Evolutionary conservation across 352 stramenopile species (phyloP).

Genomic region (Albugo candida): DNA sequence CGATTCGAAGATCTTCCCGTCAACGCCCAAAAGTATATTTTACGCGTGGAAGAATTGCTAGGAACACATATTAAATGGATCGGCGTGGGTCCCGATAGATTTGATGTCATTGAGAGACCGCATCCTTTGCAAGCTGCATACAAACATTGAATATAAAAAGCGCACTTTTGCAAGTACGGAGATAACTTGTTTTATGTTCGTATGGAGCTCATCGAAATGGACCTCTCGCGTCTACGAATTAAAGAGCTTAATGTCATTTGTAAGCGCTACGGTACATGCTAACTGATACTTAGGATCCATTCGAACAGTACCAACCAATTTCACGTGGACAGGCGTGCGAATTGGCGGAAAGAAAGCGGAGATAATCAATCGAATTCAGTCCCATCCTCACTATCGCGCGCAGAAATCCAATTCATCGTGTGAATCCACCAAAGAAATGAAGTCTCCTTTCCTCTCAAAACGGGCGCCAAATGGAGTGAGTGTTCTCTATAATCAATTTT

Average conservation of each 20-base stretch:
- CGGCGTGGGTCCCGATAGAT: slow-evolving; percentile 90
- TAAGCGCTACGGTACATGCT: slow-evolving; percentile 28
- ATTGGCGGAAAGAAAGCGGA: slow-evolving; percentile 54
- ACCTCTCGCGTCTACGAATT: slow-evolving; percentile 43
- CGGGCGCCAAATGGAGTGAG: slow-evolving; percentile 1
- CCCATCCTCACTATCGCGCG: slow-evolving; percentile 25
- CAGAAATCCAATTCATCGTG: not conserved
- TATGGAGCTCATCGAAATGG: slow-evolving; percentile 14
- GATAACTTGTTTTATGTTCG: no score
- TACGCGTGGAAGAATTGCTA: slow-evolving; percentile 92
- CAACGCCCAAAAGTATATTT: slow-evolving; percentile 92
- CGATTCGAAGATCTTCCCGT: slow-evolving; percentile 92
- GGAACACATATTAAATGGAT: slow-evolving; percentile 97
- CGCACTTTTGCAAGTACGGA: no score
- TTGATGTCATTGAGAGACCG: slow-evolving; percentile 84
- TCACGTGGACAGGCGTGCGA: slow-evolving; percentile 25
- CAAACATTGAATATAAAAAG: no score
- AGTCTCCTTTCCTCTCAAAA: no score
- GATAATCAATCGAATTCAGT: slow-evolving; percentile 46
- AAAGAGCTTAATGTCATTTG: slow-evolving; percentile 73
- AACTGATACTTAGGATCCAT: not conserved
- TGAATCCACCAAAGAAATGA: not conserved
- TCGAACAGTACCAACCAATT: not conserved
- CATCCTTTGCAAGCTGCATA: slow-evolving; percentile 29
- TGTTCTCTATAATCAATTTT: not conserved